Base-by-base conservation (phyloP, 208 protist genomes). In the Leishmania aethiopica region DNA sequence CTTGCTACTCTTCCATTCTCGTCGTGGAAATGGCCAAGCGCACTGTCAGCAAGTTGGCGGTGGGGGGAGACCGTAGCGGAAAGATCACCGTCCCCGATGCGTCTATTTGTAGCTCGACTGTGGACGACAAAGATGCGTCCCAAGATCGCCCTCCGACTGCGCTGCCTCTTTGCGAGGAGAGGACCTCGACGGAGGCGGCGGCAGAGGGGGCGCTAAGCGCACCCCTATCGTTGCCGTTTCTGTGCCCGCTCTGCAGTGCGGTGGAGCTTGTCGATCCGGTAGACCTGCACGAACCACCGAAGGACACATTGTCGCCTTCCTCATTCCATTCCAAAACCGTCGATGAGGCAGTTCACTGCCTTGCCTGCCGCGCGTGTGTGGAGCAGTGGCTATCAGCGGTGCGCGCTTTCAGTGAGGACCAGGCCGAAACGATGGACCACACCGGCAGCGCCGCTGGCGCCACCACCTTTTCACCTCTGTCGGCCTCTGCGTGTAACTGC, bases 171-270 rank as follows among this genome's bases (percentile, higher is more conserved):
- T 64, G 69, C n/a, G 70, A 80, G 49, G 81, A 80, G 49, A 25
- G 3, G 28, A 76, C 25, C 17, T 40, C 49, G 72, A 37, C 47
- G 49, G 32, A 76, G 22, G n/a, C 78, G 6, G 3, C 40, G 15
- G 3, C 55, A 32, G 5, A 76, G 49, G 49, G 59, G 11, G 8
- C 28, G 45, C 25, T 5, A 32, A 11, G 28, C n/a, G 5, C 55
- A 47, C 57, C 51, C 7, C 32, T 62, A 15, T 49, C 77, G 64
- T 86, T 78, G 83, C 19, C 66, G 3, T 86, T 77, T 47, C 19
- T 90, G 40, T 92, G 89, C 69, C 89, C 89, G 10, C 78, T 92
- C 25, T 92, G 89, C 78, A 83, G 75, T 77, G 60, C 82, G 0
- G 67, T 81, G 22, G 73, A 84, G 37, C 80, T 92, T 25, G 49